Evolutionary conservation across 1,284 basidiomycete genomes (phyloP), one percentile per base, ranked within the genome.

Genomic region (Moesziomyces globuligerus): DNA sequence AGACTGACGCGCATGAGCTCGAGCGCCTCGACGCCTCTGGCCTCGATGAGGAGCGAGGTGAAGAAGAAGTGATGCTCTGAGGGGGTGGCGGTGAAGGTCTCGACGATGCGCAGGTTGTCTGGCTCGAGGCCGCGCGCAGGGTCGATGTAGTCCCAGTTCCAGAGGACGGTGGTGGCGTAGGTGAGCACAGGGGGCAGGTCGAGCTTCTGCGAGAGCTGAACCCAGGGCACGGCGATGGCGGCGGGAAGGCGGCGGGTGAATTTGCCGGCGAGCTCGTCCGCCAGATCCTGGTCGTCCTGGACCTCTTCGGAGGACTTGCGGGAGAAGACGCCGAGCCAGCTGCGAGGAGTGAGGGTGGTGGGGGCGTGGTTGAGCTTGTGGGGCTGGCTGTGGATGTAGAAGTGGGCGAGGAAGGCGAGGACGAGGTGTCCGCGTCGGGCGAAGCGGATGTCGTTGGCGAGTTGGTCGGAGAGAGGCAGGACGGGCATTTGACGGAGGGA

Each of bases 41-140:
- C 86, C 83, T 97, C 95, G 80, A 95, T 93, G n/a, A 92, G 87
- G 0, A 92, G 88, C 0, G 93, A 94, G 21, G 90, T 88, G 48
- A 94, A 86, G 85, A 91, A 98, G 81, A 97, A 98, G 68, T 92
- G 91, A 50, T 89, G 87, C 81, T 98, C 94, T 62, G 93, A 92
- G n/a, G 81, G 83, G 1, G 91, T 91, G 21, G 87, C 87, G 1
- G 93, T 94, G 83, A 97, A 97, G 0, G 88, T 85, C 3, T 89
- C 89, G 48, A 86, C 84, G 70, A 88, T 88, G 48, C 42, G 26
- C 64, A 60, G 13, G 72, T 75, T 50, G 81, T 74, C 73, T 11
- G 72, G 60, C 15, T 62, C 55, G 28, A 83, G 62, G 3, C 83
- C 82, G 7, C 49, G 62, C 0, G 72, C 26, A 8, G 76, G 66